Base-by-base conservation (phyloP, 352 stramenopile genomes). In the Phytophthora syringae region DNA sequence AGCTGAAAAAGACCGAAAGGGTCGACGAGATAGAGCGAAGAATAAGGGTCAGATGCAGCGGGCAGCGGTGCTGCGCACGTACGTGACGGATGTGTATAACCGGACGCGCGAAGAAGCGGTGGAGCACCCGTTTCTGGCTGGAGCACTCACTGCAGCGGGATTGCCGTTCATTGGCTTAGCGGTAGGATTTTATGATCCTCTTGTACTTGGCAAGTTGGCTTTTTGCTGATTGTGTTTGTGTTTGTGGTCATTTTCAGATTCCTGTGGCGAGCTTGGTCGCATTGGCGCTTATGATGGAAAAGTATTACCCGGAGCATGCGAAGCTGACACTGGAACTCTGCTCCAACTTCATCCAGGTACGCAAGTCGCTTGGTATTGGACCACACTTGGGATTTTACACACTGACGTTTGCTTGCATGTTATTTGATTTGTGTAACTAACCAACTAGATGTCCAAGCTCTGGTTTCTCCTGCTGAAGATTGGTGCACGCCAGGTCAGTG, bases 401-500 rank as follows among this genome's bases (percentile, higher is more conserved):
- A 27, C 34, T 55, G 9, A 37, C 39, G 16, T 37, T 49, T 24
- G n/a, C 9, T 32, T 32, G 5, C 9, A 9, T 32, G 27, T 32
- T 32, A 32, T 32, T 32, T 9, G 27, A 9, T 32, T 32, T 32
- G n/a, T n/a, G n/a, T n/a, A n/a, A n/a, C n/a, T n/a, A n/a, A n/a
- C n/a, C n/a, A 32, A 5, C 9, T 57, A 91, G 82, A 93, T 93
- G 85, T 88, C 79, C 27, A 92, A 88, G 47, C 63, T 94, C 27
- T 94, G 80, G 82, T 70, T 92, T 24, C 68, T 94, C 18, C 60
- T 94, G 24, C 59, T 93, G 39, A 92, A 92, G 61, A 92, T 94
- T 67, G 81, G 75, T 62, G 80, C 79, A 16, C 80, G 84, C 12
- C 86, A 94, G 67, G 44, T 92, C 30, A 76, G 76, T 7, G 69